These are phyloP conservation scores for Daphne laureola DNA, from an alignment of 441 rosid species.

Conservation along the genomic window DNA sequence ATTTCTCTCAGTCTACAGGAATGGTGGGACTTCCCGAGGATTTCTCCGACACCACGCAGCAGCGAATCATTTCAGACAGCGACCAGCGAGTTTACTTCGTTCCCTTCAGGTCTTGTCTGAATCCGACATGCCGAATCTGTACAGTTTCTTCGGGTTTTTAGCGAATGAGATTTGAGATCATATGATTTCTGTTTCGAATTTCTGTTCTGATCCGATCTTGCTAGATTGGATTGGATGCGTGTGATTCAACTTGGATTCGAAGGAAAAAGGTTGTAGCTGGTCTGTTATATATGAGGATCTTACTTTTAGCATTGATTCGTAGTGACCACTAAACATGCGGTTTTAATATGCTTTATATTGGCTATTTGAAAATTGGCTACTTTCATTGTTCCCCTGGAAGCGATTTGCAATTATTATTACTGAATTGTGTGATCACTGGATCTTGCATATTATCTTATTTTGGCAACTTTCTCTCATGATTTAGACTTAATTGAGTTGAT, in stretches of 20 bases:
- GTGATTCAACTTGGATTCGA: too few relatives aligned
- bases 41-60: conserved; percentile 51
- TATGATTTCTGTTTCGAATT: too few relatives aligned
- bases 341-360: not conserved
- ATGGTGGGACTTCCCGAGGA: conserved; percentile 26
- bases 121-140: conserved; percentile 11
- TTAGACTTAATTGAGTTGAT: conserved; percentile 15
- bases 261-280: too few relatives aligned
- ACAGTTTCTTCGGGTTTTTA: not conserved
- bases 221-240: too few relatives aligned
- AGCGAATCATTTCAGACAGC: conserved; percentile 20
- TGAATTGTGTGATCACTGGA: too few relatives aligned
- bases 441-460: not conserved
- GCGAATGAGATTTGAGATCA: too few relatives aligned
- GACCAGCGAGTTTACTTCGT: conserved; percentile 94
- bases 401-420: too few relatives aligned
- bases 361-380: not conserved
- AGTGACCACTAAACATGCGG: too few relatives aligned
- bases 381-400: too few relatives aligned
- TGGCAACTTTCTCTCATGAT: not conserved
- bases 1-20: conserved; percentile 4
- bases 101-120: conserved; percentile 51
- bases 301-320: too few relatives aligned
- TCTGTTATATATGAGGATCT: too few relatives aligned
- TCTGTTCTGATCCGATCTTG: too few relatives aligned